phyloP scores from a whole-genome alignment of 768 basidiomycete genomes.

The Boletus rex-veris region DNA sequence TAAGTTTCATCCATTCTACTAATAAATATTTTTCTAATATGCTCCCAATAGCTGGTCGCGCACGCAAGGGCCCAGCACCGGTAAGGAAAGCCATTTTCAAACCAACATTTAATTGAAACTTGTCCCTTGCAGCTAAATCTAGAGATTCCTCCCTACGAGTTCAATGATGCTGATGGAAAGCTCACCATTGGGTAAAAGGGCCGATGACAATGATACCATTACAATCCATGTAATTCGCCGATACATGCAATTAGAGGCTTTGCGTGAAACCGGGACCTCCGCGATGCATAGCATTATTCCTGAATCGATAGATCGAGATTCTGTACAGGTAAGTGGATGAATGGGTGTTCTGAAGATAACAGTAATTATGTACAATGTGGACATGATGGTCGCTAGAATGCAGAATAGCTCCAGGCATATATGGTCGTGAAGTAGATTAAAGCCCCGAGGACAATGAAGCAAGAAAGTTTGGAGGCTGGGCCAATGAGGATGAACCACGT shows the following conservation, averaged over 20 bases:
- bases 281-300: background rate
- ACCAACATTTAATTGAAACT: constrained; percentile 5
- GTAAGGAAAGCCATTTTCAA: constrained; percentile 42
- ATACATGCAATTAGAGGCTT: constrained; percentile 23
- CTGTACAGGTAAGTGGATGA: background rate
- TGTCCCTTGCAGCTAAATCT: constrained; percentile 69
- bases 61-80: constrained; percentile 95
- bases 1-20: constrained; percentile 36
- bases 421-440: background rate
- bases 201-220: constrained; percentile 3
- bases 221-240: constrained; percentile 18
- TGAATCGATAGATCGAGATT: too few species aligned
- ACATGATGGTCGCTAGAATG: too few species aligned
- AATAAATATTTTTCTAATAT: constrained; percentile 13
- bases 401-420: background rate
- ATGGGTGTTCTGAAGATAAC: background rate
- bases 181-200: constrained; percentile 71
- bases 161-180: constrained; percentile 86
- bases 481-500: constrained; percentile 7
- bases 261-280: constrained; percentile 5
- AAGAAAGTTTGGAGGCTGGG: constrained; percentile 2
- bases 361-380: background rate
- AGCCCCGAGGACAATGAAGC: background rate
- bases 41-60: constrained; percentile 70
- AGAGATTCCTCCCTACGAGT: constrained; percentile 85